A percentile compares a stretch with the other conserved stretches of the same genome.
Conservation (phyloP, 2,329 filamentous ascomycete genomes). For the Capronia coronata region DNA sequence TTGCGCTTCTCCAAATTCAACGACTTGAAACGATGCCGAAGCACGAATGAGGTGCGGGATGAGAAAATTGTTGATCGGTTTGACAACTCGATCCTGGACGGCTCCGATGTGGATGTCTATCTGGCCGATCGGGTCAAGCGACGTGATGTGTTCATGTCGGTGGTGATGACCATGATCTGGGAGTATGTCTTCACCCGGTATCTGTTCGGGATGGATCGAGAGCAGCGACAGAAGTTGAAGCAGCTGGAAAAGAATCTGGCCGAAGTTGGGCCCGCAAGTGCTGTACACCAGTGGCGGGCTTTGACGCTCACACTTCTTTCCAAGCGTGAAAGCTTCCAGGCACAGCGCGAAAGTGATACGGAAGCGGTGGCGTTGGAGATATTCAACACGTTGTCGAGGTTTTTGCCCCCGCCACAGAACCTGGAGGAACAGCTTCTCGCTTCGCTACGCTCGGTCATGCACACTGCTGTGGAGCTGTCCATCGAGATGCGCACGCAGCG, state of each 20-base stretch:
- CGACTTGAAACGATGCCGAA: conserved; percentile 78
- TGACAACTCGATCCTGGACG: conserved; percentile 90
- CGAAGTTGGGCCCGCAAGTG: conserved; percentile 77
- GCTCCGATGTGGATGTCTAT: conserved; percentile 83
- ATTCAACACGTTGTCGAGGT: conserved; percentile 71
- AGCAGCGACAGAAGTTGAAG: conserved; percentile 96
- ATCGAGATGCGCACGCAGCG: conserved; percentile 97
- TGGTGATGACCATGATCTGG: conserved; percentile 99
- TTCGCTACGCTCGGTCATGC: conserved; percentile 80
- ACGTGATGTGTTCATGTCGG: conserved; percentile 94
- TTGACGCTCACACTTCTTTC: conserved; percentile 87
- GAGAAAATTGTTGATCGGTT: conserved; percentile 91
- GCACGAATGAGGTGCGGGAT: conserved; percentile 77
- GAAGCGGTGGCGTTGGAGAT: conserved; percentile 93
- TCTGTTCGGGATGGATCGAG: conserved; percentile 95
- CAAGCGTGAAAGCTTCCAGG: conserved; percentile 68
- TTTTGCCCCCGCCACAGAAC: conserved; percentile 79
- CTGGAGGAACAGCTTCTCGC: conserved; percentile 73
- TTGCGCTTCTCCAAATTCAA: conserved; percentile 97
- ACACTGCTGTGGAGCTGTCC: conserved; percentile 79
- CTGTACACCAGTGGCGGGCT: conserved; percentile 96
- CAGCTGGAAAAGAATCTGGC: conserved; percentile 83
- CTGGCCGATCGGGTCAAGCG: conserved; percentile 80
- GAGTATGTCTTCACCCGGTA: conserved; percentile 98
- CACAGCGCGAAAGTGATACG: conserved; percentile 80